phyloP scores from a whole-genome alignment of 371 early-diverging fungal genomes.

The Lichtheimia ramosa region DNA sequence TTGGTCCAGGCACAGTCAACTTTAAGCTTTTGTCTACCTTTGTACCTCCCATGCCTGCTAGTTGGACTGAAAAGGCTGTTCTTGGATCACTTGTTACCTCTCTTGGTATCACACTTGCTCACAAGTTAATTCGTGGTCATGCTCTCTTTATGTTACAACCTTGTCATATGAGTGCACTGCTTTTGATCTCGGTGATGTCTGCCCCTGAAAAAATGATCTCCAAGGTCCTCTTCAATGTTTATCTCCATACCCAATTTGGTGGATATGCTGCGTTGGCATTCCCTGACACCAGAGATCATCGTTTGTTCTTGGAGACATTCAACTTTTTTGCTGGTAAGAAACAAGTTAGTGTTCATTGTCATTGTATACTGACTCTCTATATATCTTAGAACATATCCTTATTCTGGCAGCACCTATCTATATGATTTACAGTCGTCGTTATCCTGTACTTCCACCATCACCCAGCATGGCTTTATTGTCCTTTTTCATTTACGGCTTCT shows the following conservation, averaged over 20 bases:
- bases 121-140: conserved; percentile 51
- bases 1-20: conserved; percentile 39
- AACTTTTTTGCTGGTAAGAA: conserved; percentile 62
- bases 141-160: conserved; percentile 62
- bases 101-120: conserved; percentile 41
- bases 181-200: conserved; percentile 52
- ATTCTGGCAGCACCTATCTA: conserved; percentile 56
- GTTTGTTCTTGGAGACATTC: conserved; percentile 52
- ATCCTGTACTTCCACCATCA: conserved; percentile 55
- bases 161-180: conserved; percentile 62
- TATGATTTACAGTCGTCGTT: conserved; percentile 59
- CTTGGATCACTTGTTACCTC: conserved; percentile 38
- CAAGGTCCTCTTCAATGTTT: conserved; percentile 64
- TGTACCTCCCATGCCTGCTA: conserved; percentile 32
- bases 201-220: conserved; percentile 47
- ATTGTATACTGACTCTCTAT: background rate
- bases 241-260: conserved; percentile 65
- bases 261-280: conserved; percentile 55
- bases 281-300: conserved; percentile 60
- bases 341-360: background rate
- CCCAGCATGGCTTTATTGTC: conserved; percentile 52
- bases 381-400: conserved; percentile 50
- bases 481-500: conserved; percentile 57
- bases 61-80: conserved; percentile 42
- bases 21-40: conserved; percentile 32